phyloP scores from a whole-genome alignment of 2,329 filamentous ascomycete genomes.

The Hypoxylon sp. region DNA sequence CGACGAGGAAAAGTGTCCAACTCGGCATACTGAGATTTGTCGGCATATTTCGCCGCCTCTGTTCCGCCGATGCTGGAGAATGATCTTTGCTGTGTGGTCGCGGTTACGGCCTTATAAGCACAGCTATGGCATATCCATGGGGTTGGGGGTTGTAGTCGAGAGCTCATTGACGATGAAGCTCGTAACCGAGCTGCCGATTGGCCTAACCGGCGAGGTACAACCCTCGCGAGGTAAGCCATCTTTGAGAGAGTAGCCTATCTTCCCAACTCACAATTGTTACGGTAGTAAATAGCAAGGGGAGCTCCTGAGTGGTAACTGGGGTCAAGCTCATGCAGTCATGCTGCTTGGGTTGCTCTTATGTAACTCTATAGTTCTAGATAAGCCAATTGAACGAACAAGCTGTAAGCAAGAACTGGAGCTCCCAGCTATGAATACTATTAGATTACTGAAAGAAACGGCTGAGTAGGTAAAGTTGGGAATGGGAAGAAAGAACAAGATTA shows the following conservation, averaged over 20 bases:
- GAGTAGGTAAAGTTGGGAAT: not conserved
- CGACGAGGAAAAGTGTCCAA: slow-evolving; percentile 80
- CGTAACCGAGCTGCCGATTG: slow-evolving; percentile 49
- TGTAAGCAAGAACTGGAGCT: slow-evolving; percentile 1
- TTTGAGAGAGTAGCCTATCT: slow-evolving; percentile 8
- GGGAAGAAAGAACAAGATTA: slow-evolving; percentile 9
- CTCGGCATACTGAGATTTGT: slow-evolving; percentile 44
- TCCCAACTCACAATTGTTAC: slow-evolving; percentile 13
- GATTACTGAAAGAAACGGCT: not conserved
- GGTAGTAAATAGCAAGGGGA: not conserved
- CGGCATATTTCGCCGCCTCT: slow-evolving; percentile 11
- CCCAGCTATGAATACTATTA: not conserved
- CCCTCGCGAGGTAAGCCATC: slow-evolving; percentile 48
- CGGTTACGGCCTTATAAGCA: slow-evolving; percentile 30
- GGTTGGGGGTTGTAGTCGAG: slow-evolving; percentile 34
- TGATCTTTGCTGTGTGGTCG: slow-evolving; percentile 30
- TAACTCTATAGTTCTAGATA: slow-evolving; percentile 9
- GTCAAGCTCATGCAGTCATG: slow-evolving; percentile 35
- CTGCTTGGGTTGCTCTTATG: slow-evolving; percentile 17
- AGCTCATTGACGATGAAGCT: slow-evolving; percentile 38
- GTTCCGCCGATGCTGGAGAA: slow-evolving; percentile 34
- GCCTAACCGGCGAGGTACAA: slow-evolving; percentile 48
- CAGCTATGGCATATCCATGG: slow-evolving; percentile 45
- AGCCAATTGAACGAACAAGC: slow-evolving; percentile 13
- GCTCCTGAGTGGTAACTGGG: slow-evolving; percentile 9